Conservation (phyloP, 192 early-diverging fungal genomes). For the Gigaspora rosea region DNA sequence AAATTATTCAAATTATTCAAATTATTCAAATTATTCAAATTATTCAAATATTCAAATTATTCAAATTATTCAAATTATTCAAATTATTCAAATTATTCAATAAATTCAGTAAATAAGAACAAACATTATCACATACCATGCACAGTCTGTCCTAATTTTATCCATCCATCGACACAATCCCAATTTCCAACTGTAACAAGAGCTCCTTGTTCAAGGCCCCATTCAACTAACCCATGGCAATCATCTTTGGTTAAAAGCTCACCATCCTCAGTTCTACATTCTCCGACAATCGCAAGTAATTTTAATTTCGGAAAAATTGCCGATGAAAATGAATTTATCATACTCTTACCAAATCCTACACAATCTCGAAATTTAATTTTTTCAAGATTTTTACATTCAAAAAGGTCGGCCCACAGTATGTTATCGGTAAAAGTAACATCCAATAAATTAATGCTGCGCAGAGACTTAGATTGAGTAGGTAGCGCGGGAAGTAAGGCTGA, state of each 20-base stretch:
- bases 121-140: background rate
- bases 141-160: background rate
- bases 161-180: background rate
- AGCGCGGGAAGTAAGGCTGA: background rate
- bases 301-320: background rate
- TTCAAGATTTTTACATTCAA: background rate
- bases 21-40: background rate
- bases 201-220: slow-evolving; percentile 19
- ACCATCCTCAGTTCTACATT: background rate
- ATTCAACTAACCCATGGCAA: slow-evolving; percentile 2
- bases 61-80: background rate
- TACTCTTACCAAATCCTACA: slow-evolving; percentile 4
- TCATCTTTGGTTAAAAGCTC: slow-evolving; percentile 1
- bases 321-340: background rate
- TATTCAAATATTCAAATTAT: background rate
- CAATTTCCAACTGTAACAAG: background rate
- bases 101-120: background rate
- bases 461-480: background rate
- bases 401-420: background rate
- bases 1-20: background rate
- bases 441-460: background rate
- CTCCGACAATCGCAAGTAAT: slow-evolving; percentile 12
- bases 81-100: background rate
- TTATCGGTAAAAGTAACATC: background rate
- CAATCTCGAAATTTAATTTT: slow-evolving; percentile 22